These are phyloP conservation scores for Thamnidium elegans DNA, from an alignment of 192 early-diverging fungal species.

Conservation along the genomic window DNA sequence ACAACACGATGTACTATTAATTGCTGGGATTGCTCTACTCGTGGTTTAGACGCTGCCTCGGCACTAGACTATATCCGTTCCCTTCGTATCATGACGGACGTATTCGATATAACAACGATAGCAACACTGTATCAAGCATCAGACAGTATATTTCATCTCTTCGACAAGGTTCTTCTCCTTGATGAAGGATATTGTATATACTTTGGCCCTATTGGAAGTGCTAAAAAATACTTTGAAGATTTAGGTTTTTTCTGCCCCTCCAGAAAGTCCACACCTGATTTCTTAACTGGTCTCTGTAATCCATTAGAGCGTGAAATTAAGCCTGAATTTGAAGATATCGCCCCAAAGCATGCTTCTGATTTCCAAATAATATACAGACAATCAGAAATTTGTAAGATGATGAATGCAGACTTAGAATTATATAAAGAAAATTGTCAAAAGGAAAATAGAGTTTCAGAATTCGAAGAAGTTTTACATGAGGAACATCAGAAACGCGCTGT, in stretches of 20 bases:
- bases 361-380: constrained; percentile 58
- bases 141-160: constrained; percentile 73
- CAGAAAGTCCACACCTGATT: constrained; percentile 69
- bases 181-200: constrained; percentile 67
- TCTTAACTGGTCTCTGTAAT: constrained; percentile 68
- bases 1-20: constrained; percentile 55
- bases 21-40: constrained; percentile 61
- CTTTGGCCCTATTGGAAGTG: constrained; percentile 60
- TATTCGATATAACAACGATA: constrained; percentile 59
- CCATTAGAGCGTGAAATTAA: constrained; percentile 48
- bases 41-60: constrained; percentile 79
- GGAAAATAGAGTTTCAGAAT: constrained; percentile 26
- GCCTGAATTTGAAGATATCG: constrained; percentile 50
- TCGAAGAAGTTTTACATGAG: constrained; percentile 50
- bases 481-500: constrained; percentile 52
- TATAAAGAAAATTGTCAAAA: constrained; percentile 40
- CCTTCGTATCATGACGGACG: constrained; percentile 69
- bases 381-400: constrained; percentile 39
- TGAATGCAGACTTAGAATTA: constrained; percentile 38
- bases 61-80: constrained; percentile 79
- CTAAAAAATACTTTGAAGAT: constrained; percentile 59
- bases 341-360: constrained; percentile 57
- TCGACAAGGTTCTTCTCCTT: constrained; percentile 66
- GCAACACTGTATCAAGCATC: constrained; percentile 66
- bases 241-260: constrained; percentile 61